Percentiles rank a stretch among this genome's conserved stretches.
Evolutionary conservation across 2,329 filamentous ascomycete species (phyloP).

Genomic region (Beauveria medogensis): DNA sequence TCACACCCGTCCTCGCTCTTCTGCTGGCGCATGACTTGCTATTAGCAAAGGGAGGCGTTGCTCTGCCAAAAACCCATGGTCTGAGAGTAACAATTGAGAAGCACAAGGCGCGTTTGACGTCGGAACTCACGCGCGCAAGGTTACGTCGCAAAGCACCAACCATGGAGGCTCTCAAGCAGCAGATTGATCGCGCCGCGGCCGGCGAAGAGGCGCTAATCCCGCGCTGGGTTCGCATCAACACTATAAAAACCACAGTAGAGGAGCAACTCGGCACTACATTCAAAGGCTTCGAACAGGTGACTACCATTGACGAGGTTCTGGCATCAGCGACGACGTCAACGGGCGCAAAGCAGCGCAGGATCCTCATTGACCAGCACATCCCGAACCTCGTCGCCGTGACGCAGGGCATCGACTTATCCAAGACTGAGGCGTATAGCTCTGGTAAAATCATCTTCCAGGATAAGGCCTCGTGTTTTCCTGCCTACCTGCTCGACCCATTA

Average conservation of each 20-base stretch:
- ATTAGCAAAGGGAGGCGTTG: slow-evolving; percentile 72
- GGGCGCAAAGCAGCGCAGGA: slow-evolving; percentile 32
- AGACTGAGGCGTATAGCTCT: slow-evolving; percentile 61
- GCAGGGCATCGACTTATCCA: slow-evolving; percentile 62
- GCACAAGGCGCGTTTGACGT: slow-evolving; percentile 71
- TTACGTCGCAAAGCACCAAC: slow-evolving; percentile 63
- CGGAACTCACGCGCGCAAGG: slow-evolving; percentile 75
- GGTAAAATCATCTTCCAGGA: slow-evolving; percentile 88
- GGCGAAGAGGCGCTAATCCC: slow-evolving; percentile 55
- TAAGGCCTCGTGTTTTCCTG: slow-evolving; percentile 94
- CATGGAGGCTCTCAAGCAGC: slow-evolving; percentile 54
- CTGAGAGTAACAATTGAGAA: slow-evolving; percentile 66
- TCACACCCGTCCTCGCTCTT: slow-evolving; percentile 71
- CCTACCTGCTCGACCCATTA: slow-evolving; percentile 68
- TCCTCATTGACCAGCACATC: slow-evolving; percentile 73
- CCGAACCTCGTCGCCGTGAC: slow-evolving; percentile 77
- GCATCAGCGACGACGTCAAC: slow-evolving; percentile 13
- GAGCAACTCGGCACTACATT: slow-evolving; percentile 73
- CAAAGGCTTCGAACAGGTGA: slow-evolving; percentile 48
- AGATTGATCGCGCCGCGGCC: slow-evolving; percentile 44
- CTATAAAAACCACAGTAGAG: slow-evolving; percentile 61
- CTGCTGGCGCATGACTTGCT: slow-evolving; percentile 82
- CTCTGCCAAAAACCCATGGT: slow-evolving; percentile 71
- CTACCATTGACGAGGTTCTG: slow-evolving; percentile 49
- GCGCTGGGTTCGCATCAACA: slow-evolving; percentile 89